phyloP scores from a whole-genome alignment of 2,329 filamentous ascomycete genomes.

The Pseudohalonectria lignicola region DNA sequence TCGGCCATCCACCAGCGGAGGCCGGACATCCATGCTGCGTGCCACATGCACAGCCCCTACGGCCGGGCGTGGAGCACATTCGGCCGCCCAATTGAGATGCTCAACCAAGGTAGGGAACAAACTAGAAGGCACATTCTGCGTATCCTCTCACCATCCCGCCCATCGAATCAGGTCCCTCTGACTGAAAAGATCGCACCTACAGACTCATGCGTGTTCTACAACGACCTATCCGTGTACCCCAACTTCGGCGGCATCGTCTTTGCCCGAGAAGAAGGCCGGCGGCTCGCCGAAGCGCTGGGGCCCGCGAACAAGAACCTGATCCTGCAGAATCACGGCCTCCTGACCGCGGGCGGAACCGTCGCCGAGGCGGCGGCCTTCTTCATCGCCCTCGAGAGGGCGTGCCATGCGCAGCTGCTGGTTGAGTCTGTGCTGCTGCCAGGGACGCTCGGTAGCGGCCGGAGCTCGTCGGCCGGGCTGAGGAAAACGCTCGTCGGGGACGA shows the following conservation, averaged over 20 bases:
- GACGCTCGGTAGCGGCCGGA: no score
- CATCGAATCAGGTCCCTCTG: no score
- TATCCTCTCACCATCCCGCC: no score
- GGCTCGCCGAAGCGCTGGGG: constrained; percentile 43
- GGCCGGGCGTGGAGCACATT: constrained; percentile 59
- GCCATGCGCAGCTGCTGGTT: constrained; percentile 53
- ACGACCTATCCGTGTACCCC: constrained; percentile 44
- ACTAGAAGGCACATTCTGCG: no score
- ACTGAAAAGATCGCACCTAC: no score
- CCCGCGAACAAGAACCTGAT: constrained; percentile 34
- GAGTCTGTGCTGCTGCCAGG: no score
- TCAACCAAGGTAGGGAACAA: no score
- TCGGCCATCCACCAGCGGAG: constrained; percentile 51
- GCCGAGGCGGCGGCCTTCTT: constrained; percentile 56
- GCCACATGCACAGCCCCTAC: constrained; percentile 52
- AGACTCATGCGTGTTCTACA: constrained; percentile 53
- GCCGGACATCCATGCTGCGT: constrained; percentile 53
- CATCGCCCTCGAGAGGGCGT: constrained; percentile 54
- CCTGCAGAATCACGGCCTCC: constrained; percentile 48
- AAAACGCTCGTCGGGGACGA: neutral
- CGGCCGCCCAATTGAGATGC: constrained; percentile 52
- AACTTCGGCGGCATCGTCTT: constrained; percentile 51
- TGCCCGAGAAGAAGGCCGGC: constrained; percentile 39
- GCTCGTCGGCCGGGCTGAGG: neutral
- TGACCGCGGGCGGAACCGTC: constrained; percentile 49